phyloP scores from a whole-genome alignment of 2,329 filamentous ascomycete species.

The Colletotrichum sp. region DNA sequence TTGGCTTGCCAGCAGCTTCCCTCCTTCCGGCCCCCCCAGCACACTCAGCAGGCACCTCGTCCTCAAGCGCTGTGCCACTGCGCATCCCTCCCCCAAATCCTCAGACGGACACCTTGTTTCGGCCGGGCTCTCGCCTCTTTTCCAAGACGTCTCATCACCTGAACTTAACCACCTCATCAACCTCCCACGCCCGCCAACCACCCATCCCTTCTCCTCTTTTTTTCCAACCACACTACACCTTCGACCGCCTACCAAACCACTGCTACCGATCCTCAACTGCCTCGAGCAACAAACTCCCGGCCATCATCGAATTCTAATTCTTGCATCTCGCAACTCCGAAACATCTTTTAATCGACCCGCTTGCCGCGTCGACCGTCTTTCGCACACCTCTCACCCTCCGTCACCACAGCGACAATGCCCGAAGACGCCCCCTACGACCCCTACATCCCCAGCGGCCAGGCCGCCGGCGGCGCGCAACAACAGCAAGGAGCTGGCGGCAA shows the following conservation, averaged over 20 bases:
- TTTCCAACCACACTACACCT: slow-evolving; percentile 5
- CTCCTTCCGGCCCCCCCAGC: background rate
- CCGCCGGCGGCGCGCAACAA: slow-evolving; percentile 36
- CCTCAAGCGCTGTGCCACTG: background rate
- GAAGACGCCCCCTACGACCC: slow-evolving; percentile 79
- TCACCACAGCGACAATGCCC: slow-evolving; percentile 48
- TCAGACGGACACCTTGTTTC: slow-evolving; percentile 22
- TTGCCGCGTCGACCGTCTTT: background rate
- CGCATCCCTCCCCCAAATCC: slow-evolving; percentile 15
- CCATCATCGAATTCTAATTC: background rate
- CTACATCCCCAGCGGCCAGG: slow-evolving; percentile 78
- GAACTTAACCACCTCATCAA: slow-evolving; percentile 22
- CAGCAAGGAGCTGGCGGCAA: slow-evolving; percentile 49
- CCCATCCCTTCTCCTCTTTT: slow-evolving; percentile 18
- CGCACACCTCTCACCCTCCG: background rate
- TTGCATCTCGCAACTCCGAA: background rate
- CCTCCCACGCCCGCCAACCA: slow-evolving; percentile 18
- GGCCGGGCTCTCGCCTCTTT: slow-evolving; percentile 19
- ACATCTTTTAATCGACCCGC: background rate
- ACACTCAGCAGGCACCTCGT: background rate
- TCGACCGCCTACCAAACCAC: background rate
- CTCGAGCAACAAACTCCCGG: background rate
- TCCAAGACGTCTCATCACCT: slow-evolving; percentile 21
- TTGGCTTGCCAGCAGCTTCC: slow-evolving; percentile 8
- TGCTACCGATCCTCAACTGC: background rate